phyloP scores from a whole-genome alignment of 192 early-diverging fungal genomes.

The Mortierella hygrophila region DNA sequence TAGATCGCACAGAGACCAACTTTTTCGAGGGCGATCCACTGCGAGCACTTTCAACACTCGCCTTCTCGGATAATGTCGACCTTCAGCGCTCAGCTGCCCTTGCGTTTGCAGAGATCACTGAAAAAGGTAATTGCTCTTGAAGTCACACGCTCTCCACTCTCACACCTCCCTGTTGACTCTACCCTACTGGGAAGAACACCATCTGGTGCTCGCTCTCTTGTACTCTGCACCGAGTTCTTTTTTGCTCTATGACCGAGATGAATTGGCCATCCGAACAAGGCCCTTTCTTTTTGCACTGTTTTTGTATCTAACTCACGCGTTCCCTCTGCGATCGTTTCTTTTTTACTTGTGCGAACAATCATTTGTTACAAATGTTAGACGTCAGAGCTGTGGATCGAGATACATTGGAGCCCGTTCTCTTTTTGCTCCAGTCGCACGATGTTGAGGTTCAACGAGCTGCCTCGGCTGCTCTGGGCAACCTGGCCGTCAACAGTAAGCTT shows the following conservation, averaged over 20 bases:
- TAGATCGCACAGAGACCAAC: slow-evolving; percentile 83
- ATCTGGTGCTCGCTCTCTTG: slow-evolving; percentile 3
- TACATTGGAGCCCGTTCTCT: slow-evolving; percentile 85
- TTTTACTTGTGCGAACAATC: not conserved
- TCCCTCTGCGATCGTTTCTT: not conserved
- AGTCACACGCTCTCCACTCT: not conserved
- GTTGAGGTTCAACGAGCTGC: slow-evolving; percentile 88
- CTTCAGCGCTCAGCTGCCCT: slow-evolving; percentile 88
- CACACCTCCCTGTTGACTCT: not conserved
- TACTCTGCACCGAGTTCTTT: not conserved
- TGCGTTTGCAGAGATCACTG: slow-evolving; percentile 92
- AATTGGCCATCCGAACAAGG: not conserved
- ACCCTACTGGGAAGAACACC: not conserved
- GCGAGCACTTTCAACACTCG: slow-evolving; percentile 83
- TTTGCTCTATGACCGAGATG: not conserved
- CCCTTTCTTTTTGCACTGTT: not conserved
- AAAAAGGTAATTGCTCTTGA: slow-evolving; percentile 69
- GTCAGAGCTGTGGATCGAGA: slow-evolving; percentile 81
- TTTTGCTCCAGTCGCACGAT: slow-evolving; percentile 85
- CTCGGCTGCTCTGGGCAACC: slow-evolving; percentile 90
- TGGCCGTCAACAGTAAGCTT: slow-evolving; percentile 80
- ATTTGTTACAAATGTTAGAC: slow-evolving; percentile 60
- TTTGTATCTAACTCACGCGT: not conserved
- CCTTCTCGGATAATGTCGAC: slow-evolving; percentile 87
- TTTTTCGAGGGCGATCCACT: slow-evolving; percentile 89